Base-by-base conservation (phyloP, 192 early-diverging fungal genomes). In the Paraglomus occultum region DNA sequence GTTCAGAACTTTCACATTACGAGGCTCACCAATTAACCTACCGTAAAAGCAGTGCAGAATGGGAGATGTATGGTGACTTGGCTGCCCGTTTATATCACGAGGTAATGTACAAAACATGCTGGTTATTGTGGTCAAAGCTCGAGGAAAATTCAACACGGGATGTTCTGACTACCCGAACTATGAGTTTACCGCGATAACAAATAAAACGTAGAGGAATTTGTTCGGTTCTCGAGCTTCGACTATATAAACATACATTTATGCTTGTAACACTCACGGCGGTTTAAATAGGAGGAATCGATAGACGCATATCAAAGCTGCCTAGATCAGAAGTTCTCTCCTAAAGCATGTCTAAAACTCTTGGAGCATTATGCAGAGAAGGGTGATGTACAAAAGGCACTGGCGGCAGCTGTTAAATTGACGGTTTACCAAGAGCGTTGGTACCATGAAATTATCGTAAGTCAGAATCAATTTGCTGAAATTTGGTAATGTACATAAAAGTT, bases 21-120 rank as follows among this genome's bases (percentile, higher is more conserved):
- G 84, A 83, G 22, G 76, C 84, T 17, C 84, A 88, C 61, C 84
- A 93, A 50, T 76, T 93, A 43, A 77, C 91, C 31, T 94, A 94
- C 72, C 91, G 93, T 40, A 96, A 96, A 80, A 95, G 94, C 18
- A 92, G 91, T 60, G 91, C 95, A 42, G 97, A 99, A 75, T 99
- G 97, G 97, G 97, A 99, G 76, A 84, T 96, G 22, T 91, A 94
- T 61, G 97, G 96, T 22, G 95, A 99, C 67, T 82, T 99, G 53
- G 91, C 92, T 1, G 80, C 88, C 51, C 87, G 97, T 42, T 77
- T 99, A 44, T 86, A 90, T 54, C 92, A 96, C 64, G 84, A 87
- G 60, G 88, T 90, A 66, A 74, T 43, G 2, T 17, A 18, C 1
- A 38, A 22, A 54, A 31, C 31, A 31, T 31, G 31, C 31, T 11